Evolutionary conservation across 768 basidiomycete species (phyloP), one percentile per base, ranked within the genome.

Genomic region (Boletus tylopilopsis): DNA sequence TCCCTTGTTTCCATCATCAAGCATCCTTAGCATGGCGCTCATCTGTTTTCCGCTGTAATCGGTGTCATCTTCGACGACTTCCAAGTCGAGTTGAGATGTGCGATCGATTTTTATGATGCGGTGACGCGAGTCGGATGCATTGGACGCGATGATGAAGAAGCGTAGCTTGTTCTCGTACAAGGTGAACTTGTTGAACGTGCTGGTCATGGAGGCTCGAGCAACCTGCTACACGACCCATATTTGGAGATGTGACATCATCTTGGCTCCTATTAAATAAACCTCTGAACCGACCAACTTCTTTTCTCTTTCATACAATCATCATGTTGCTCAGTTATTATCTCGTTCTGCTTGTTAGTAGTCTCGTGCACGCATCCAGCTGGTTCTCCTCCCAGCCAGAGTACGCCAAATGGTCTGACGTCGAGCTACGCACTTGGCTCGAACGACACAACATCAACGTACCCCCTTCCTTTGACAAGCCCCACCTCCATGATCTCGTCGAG

Each of bases 81-180:
- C 70, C 11, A 96, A 75, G 53, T 87, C 84, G 25, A 82, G 80
- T 48, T 84, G 85, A 0, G 81, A 78, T 2, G 89, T 93, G 34
- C 95, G 76, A 68, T 99, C 94, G 45, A 99, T 85, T 73, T 94
- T 96, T 62, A 97, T 80, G 48, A 99, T 90, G 18, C 90, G 81
- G 63, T 96, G 94, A 2, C 88, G 80, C 1, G 90, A 87, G 51
- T 91, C 90, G 16, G 88, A 82, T 1, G 90, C 80, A 70, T 93
- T 93, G 35, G 90, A 94, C 3, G 90, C 94, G 52, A 97, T 83
- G 45, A 99, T 81, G 71, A 84, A 97, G 76, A 95, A 93, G 16
- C 91, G 85, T 21, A 85, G 77, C 48, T 84, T 82, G 60, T 92
- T 97, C 72, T 99, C 95, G 67, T 96, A 97, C 4, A 98, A 72